Conservation (phyloP, 2,329 filamentous ascomycete genomes). For the Sporothrix inflata region DNA sequence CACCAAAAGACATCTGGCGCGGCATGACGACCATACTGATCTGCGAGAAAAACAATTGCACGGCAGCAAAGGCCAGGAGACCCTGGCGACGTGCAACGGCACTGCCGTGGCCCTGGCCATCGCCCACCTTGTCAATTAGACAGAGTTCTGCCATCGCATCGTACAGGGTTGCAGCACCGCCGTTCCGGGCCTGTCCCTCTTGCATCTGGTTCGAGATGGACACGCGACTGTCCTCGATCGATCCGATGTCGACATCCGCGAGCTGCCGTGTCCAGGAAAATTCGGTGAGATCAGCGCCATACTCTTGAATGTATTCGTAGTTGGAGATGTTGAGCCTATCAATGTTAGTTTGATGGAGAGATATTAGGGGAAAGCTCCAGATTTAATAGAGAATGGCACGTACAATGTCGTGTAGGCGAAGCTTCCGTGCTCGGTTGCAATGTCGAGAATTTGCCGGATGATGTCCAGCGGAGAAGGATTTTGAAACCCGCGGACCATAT, state of each 20-base stretch:
- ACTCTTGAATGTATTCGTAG: constrained; percentile 16
- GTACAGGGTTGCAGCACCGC: constrained; percentile 22
- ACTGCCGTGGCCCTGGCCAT: background rate
- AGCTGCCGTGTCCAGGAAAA: constrained; percentile 27
- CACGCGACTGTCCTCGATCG: constrained; percentile 2
- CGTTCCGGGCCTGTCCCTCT: background rate
- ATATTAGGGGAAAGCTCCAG: background rate
- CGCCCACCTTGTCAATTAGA: background rate
- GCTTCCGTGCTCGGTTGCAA: constrained; percentile 15
- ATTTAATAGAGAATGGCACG: background rate
- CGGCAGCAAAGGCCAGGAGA: constrained; percentile 30
- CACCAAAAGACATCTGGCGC: background rate
- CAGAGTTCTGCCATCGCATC: constrained; percentile 30
- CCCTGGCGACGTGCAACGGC: constrained; percentile 17
- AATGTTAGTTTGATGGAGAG: background rate
- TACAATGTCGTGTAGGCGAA: constrained; percentile 33
- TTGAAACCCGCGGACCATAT: background rate
- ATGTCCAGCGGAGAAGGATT: constrained; percentile 23
- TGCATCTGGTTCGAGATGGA: constrained; percentile 25
- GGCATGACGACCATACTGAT: constrained; percentile 33
- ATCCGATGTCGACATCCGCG: constrained; percentile 14
- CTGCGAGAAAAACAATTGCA: constrained; percentile 33
- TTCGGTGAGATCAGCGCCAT: constrained; percentile 27
- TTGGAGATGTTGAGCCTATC: constrained; percentile 30
- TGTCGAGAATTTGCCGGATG: constrained; percentile 23